These are phyloP conservation scores for Phytophthora multivora DNA, from an alignment of 352 stramenopile genomes.

Conservation along the genomic window DNA sequence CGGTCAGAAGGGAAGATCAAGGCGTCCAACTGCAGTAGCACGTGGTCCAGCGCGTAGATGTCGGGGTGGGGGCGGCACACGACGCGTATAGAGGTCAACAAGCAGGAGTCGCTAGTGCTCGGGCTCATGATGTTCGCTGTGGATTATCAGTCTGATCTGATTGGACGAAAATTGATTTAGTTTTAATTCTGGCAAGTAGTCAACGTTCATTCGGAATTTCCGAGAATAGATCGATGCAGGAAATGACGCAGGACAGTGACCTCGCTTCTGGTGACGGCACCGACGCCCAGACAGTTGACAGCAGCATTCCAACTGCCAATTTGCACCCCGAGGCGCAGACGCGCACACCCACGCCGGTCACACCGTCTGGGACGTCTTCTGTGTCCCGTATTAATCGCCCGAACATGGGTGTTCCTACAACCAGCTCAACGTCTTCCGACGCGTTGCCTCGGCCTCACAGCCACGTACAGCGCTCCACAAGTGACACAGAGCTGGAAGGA, in stretches of 20 bases:
- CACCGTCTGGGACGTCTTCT: slow-evolving; percentile 6
- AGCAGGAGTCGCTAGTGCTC: background rate
- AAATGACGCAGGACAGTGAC: slow-evolving; percentile 22
- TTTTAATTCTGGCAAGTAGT: background rate
- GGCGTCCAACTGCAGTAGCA: slow-evolving; percentile 7
- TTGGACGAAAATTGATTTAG: background rate
- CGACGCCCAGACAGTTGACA: slow-evolving; percentile 4
- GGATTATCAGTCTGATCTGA: slow-evolving; percentile 3
- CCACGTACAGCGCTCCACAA: slow-evolving; percentile 10
- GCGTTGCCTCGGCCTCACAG: slow-evolving; percentile 23
- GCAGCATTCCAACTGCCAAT: background rate
- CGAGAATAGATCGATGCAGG: slow-evolving; percentile 10
- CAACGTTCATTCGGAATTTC: slow-evolving; percentile 6
- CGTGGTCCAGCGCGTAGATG: background rate
- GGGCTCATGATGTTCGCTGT: background rate
- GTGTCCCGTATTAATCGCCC: background rate
- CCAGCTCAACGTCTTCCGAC: background rate
- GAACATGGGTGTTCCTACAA: background rate
- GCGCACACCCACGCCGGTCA: background rate
- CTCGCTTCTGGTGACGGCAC: background rate
- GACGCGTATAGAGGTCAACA: slow-evolving; percentile 13
- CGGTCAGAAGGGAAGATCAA: slow-evolving; percentile 4
- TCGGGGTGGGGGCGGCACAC: background rate
- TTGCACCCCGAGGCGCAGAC: background rate
- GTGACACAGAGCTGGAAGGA: slow-evolving; percentile 9